phyloP scores from a whole-genome alignment of 2,329 filamentous ascomycete species.

The Penicillium sp. region DNA sequence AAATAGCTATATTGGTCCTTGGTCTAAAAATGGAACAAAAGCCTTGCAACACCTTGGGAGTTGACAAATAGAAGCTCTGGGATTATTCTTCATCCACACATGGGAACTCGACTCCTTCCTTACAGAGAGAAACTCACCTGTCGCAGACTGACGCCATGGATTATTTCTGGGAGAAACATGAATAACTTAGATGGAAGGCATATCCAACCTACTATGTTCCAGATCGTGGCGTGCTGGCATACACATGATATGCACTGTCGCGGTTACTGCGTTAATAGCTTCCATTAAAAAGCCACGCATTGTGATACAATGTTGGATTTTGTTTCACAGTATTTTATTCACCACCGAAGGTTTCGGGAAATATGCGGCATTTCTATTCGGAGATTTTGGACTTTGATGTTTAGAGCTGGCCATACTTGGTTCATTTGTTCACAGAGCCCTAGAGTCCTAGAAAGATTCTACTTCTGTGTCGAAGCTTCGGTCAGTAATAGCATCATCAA shows the following conservation, averaged over 20 bases:
- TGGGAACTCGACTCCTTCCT: background rate
- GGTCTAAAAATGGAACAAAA: background rate
- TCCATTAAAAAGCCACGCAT: background rate
- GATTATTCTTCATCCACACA: background rate
- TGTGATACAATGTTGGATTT: background rate
- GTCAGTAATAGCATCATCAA: no score
- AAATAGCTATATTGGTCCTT: background rate
- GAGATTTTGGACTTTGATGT: background rate
- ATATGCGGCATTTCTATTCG: background rate
- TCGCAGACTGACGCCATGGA: background rate
- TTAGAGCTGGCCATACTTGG: background rate
- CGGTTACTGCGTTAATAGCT: slow-evolving; percentile 12
- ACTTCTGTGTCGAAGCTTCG: background rate
- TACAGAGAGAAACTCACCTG: background rate
- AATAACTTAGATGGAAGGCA: background rate
- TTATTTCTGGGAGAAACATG: background rate
- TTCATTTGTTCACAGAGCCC: background rate
- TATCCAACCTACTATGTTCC: background rate
- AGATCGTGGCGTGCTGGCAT: slow-evolving; percentile 11
- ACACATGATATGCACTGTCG: slow-evolving; percentile 15
- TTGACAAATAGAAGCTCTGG: background rate
- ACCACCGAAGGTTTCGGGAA: slow-evolving; percentile 12
- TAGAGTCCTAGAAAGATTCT: background rate
- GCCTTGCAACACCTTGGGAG: background rate
- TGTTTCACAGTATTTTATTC: slow-evolving; percentile 14